A percentile compares a stretch with the other conserved stretches of the same genome.
Evolutionary conservation across 2,329 filamentous ascomycete genomes (phyloP).

Genomic region (Coniella lustricola): DNA sequence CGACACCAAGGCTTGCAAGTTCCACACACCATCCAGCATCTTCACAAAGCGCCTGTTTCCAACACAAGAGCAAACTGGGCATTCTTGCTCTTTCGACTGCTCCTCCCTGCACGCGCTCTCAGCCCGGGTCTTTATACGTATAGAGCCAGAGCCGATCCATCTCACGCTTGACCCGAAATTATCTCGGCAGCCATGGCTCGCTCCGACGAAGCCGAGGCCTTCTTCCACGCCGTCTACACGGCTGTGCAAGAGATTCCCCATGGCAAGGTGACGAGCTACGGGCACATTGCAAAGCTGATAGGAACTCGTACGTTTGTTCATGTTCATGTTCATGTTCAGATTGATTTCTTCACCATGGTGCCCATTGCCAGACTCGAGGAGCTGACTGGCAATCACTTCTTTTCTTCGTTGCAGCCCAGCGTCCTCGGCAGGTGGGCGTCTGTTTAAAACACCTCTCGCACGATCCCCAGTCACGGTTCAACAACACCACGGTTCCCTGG

Average conservation of each 20-base stretch:
- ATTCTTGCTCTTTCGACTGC: too few species aligned
- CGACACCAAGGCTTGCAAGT: too few species aligned
- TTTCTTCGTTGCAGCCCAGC: too few species aligned
- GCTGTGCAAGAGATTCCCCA: constrained; percentile 79
- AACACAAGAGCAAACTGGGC: too few species aligned
- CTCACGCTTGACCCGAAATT: not conserved
- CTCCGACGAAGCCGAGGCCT: constrained; percentile 66
- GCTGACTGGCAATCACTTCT: too few species aligned
- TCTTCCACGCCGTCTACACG: constrained; percentile 70
- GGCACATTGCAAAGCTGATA: constrained; percentile 66
- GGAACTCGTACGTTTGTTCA: constrained; percentile 56
- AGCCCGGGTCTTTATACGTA: too few species aligned
- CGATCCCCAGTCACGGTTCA: constrained; percentile 48
- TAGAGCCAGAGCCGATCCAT: not conserved
- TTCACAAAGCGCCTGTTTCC: too few species aligned
- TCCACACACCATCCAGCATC: too few species aligned
- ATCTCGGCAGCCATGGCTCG: constrained; percentile 49
- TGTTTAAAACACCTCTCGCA: constrained; percentile 79
- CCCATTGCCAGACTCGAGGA: too few species aligned
- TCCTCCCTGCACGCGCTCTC: too few species aligned
- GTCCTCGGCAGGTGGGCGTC: constrained; percentile 78
- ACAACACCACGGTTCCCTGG: constrained; percentile 81
- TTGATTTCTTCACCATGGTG: too few species aligned
- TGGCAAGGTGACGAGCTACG: constrained; percentile 83
- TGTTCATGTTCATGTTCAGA: not conserved